Percentiles rank a stretch among this genome's conserved stretches.
Evolutionary conservation across 306 rosid species (phyloP).

Genomic region (Hippophae tibetana): DNA sequence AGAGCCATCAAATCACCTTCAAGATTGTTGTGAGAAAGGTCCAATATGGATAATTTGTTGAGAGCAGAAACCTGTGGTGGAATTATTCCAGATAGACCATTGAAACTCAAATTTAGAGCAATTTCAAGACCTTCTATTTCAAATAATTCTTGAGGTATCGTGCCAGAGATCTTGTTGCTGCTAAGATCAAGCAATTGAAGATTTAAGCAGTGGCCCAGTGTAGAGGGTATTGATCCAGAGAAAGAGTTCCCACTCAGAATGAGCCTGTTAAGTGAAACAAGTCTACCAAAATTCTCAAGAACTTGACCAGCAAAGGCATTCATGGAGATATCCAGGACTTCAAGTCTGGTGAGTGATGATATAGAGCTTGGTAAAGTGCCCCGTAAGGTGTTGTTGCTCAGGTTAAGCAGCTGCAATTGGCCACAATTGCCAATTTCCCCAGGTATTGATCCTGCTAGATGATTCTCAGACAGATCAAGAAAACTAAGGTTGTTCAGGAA

Average conservation of each 20-base stretch:
- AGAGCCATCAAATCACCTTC: slow-evolving; percentile 60
- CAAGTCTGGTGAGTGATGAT: slow-evolving; percentile 52
- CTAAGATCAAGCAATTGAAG: slow-evolving; percentile 76
- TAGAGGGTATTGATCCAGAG: slow-evolving; percentile 55
- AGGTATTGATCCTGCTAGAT: slow-evolving; percentile 53
- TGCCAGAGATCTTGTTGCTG: slow-evolving; percentile 54
- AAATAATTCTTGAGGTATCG: slow-evolving; percentile 51
- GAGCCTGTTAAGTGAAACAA: slow-evolving; percentile 58
- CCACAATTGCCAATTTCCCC: slow-evolving; percentile 56
- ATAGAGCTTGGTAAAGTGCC: slow-evolving; percentile 50
- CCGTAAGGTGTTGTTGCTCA: slow-evolving; percentile 66
- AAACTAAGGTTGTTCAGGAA: slow-evolving; percentile 41
- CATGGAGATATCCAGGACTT: slow-evolving; percentile 60
- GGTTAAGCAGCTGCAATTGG: slow-evolving; percentile 66
- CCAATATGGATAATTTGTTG: slow-evolving; percentile 55
- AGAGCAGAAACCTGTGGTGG: slow-evolving; percentile 60
- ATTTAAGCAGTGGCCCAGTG: slow-evolving; percentile 50
- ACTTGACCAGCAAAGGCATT: slow-evolving; percentile 52
- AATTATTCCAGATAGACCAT: slow-evolving; percentile 50
- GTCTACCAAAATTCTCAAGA: slow-evolving; percentile 43
- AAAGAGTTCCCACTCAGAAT: slow-evolving; percentile 44
- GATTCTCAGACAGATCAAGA: slow-evolving; percentile 74
- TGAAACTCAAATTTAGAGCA: slow-evolving; percentile 66
- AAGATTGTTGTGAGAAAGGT: slow-evolving; percentile 64
- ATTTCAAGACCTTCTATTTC: slow-evolving; percentile 63